These are phyloP conservation scores for Apiospora sp. DNA, from an alignment of 2,329 filamentous ascomycete species.

Conservation along the genomic window DNA sequence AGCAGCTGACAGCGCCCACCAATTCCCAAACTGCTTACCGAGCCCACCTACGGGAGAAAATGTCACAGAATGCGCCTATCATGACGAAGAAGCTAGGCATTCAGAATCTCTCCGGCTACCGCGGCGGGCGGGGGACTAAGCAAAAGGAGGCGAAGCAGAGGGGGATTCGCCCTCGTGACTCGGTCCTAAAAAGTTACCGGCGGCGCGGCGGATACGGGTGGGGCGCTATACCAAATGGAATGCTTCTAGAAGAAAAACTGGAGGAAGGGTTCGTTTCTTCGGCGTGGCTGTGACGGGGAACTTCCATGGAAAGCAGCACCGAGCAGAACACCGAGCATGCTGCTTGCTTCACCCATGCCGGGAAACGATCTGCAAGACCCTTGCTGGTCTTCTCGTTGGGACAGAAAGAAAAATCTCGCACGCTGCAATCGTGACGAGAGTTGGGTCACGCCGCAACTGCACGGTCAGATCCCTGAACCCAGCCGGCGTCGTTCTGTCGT, in stretches of 20 bases:
- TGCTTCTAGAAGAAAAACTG: conserved; percentile 1
- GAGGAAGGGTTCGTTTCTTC: background rate
- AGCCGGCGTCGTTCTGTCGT: background rate
- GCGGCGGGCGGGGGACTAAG: background rate
- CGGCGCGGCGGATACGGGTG: background rate
- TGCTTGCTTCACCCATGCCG: background rate
- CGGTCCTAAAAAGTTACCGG: background rate
- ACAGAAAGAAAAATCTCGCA: background rate
- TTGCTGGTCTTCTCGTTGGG: background rate
- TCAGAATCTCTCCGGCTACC: background rate
- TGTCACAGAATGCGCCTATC: background rate
- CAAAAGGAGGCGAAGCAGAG: background rate
- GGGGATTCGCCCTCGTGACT: conserved; percentile 17
- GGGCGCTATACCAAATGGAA: background rate
- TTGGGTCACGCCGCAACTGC: background rate
- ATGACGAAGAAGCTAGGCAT: background rate
- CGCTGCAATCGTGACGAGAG: background rate
- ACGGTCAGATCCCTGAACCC: background rate
- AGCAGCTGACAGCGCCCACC: conserved; percentile 3
- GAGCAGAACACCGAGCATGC: background rate
- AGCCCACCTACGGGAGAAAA: background rate
- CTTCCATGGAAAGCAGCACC: conserved; percentile 3
- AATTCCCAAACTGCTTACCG: conserved; percentile 1
- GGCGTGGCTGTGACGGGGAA: background rate
- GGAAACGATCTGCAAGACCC: background rate